A percentile compares a stretch with the other conserved stretches of the same genome.
Conservation (phyloP, 495 filamentous ascomycete genomes). For the Lichina pygmaea region DNA sequence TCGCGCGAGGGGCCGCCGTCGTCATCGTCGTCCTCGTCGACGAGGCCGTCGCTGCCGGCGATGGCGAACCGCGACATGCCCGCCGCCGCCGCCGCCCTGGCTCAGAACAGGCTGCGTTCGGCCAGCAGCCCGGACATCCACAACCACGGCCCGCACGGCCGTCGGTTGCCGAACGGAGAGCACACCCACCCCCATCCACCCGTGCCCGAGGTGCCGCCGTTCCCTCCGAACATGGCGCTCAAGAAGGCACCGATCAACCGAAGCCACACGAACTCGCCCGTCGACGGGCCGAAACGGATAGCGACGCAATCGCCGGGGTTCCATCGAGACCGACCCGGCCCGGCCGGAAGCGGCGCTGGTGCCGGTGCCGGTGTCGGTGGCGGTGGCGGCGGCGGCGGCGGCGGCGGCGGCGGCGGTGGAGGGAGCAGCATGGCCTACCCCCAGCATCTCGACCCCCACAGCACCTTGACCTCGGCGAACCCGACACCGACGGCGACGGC, state of each 20-base stretch:
- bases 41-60: constrained; percentile 61
- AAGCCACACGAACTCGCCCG: constrained; percentile 41
- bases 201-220: constrained; percentile 34
- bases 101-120: constrained; percentile 31
- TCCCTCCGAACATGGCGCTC: constrained; percentile 32
- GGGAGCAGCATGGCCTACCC: neutral
- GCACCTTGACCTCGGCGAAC: too few species aligned
- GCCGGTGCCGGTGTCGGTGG: neutral
- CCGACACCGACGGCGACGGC: neutral
- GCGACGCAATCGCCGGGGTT: constrained; percentile 15
- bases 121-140: constrained; percentile 45
- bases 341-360: neutral
- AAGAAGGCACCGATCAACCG: constrained; percentile 33
- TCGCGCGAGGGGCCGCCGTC: constrained; percentile 52
- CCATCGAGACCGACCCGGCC: constrained; percentile 7
- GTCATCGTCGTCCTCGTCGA: constrained; percentile 34
- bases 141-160: constrained; percentile 17
- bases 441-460: too few species aligned
- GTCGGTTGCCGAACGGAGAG: constrained; percentile 22
- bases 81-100: constrained; percentile 4
- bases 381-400: neutral
- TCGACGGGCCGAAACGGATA: constrained; percentile 16
- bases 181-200: constrained; percentile 41
- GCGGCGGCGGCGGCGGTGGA: neutral
- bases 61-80: constrained; percentile 26